phyloP scores from a whole-genome alignment of 2,329 filamentous ascomycete species.

The Hysterium pulicare region DNA sequence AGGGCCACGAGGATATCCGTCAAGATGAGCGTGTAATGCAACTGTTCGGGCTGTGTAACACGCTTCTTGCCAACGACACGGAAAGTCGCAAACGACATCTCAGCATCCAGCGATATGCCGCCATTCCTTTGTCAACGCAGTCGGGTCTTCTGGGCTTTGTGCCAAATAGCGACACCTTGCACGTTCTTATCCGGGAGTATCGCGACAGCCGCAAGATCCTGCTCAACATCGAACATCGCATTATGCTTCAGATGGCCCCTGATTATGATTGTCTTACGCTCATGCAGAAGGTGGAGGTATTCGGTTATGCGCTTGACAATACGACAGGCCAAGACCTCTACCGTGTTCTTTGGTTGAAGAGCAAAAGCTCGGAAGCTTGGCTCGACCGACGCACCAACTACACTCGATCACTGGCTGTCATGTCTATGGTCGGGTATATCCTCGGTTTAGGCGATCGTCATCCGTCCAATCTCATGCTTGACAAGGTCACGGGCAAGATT shows the following conservation, averaged over 20 bases:
- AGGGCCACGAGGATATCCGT: slow-evolving; percentile 98
- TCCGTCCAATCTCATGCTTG: slow-evolving; percentile 96
- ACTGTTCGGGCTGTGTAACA: slow-evolving; percentile 96
- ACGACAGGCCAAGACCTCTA: slow-evolving; percentile 98
- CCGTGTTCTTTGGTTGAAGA: slow-evolving; percentile 97
- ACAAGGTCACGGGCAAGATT: slow-evolving; percentile 92
- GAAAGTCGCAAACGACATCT: slow-evolving; percentile 97
- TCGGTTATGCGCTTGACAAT: slow-evolving; percentile 98
- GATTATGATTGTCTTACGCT: slow-evolving; percentile 98
- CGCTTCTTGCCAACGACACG: slow-evolving; percentile 84
- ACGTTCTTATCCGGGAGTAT: slow-evolving; percentile 95
- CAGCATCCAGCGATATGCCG: slow-evolving; percentile 91
- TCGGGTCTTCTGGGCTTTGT: slow-evolving; percentile 96
- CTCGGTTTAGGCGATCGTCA: slow-evolving; percentile 94
- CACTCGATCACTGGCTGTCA: slow-evolving; percentile 92
- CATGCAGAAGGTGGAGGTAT: slow-evolving; percentile 99
- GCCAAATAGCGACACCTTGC: slow-evolving; percentile 93
- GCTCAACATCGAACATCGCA: slow-evolving; percentile 97
- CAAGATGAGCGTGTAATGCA: slow-evolving; percentile 99
- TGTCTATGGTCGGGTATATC: slow-evolving; percentile 99
- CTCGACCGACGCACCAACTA: slow-evolving; percentile 98
- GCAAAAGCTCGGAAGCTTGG: slow-evolving; percentile 96
- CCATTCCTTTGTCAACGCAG: slow-evolving; percentile 95
- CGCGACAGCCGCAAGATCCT: slow-evolving; percentile 95
- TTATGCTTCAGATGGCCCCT: slow-evolving; percentile 99